Evolutionary conservation across 306 rosid genomes (phyloP), one percentile per base, ranked within the genome.

Genomic region (Vicia sativa): DNA sequence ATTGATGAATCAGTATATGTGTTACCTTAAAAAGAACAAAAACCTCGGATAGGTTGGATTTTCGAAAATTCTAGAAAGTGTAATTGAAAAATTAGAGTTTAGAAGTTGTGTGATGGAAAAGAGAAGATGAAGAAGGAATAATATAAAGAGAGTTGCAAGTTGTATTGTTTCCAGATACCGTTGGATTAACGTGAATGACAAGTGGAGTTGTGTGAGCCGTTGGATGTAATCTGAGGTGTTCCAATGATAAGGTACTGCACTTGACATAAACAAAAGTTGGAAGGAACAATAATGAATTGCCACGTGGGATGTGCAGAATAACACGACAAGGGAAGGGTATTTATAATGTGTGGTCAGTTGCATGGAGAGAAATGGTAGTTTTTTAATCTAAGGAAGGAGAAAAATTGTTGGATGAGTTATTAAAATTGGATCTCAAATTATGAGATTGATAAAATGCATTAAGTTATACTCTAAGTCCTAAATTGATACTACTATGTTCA

Each of bases 211-310:
- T 0, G 0, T 2, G 0, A 10, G 63, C 75, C 71, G 83, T 70
- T 41, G 11, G 79, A 78, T 86, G 9, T 39, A 1, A 0, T 77
- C 41, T 67, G 38, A 55, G 68, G 42, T 48, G 55, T 16, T 46
- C 78, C 82, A 65, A 67, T 80, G 66, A 73, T 72, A 67, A 57
- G 70, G 46, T 74, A 34, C 38, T 34, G 38, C 68, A 29, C 55
- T 65, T 54, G 55, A 63, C 39, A 26, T 15, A 60, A 58, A 49
- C 34, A 16, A 6, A 23, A 25, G 25, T 25, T 5, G 10, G 63
- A 37, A 67, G 74, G 19, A 26, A 74, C 58, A 38, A 61, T 61
- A 5, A 61, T 21, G 45, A 54, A 11, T 29, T 29, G 53, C 65
- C 73, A 67, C 72, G 57, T 44, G 26, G 80, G 46, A 11, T n/a